Conservation (phyloP, 495 filamentous ascomycete species). For the Glarea lozoyensis region DNA sequence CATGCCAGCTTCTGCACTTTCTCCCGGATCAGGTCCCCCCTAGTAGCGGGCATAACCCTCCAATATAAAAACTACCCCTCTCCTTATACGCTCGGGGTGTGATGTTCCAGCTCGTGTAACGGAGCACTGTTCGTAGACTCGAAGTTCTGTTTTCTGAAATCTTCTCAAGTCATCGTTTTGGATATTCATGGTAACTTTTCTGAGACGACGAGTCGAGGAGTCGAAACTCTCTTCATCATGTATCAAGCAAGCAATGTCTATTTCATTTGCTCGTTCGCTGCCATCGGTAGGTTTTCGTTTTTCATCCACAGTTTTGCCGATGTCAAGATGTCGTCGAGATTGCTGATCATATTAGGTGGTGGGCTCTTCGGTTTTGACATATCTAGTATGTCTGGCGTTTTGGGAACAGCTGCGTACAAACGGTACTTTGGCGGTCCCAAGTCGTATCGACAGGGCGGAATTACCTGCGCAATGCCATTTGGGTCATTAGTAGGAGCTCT, state of each 20-base stretch:
- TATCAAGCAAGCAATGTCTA: constrained; percentile 34
- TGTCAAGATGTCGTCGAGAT: background rate
- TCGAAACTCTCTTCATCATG: no score
- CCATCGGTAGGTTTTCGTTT: constrained; percentile 41
- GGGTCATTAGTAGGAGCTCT: constrained; percentile 69
- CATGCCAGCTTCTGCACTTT: no score
- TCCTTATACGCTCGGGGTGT: no score
- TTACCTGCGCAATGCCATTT: constrained; percentile 63
- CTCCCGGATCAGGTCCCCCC: no score
- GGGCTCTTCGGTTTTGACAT: constrained; percentile 70
- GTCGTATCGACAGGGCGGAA: constrained; percentile 50
- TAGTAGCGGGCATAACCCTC: no score
- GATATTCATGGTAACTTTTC: no score
- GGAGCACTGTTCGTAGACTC: no score
- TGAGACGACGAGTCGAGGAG: no score
- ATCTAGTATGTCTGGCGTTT: constrained; percentile 58
- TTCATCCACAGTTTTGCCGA: background rate
- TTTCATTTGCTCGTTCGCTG: constrained; percentile 54
- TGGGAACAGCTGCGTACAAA: constrained; percentile 48
- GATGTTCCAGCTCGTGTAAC: no score
- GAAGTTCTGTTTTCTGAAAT: no score
- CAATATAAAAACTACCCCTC: no score
- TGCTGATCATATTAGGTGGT: constrained; percentile 34
- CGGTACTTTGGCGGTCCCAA: constrained; percentile 48
- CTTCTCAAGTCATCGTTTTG: no score